Evolutionary conservation across 2,329 filamentous ascomycete genomes (phyloP), one percentile per base, ranked within the genome.

Genomic region (Arachnomyces sp.): DNA sequence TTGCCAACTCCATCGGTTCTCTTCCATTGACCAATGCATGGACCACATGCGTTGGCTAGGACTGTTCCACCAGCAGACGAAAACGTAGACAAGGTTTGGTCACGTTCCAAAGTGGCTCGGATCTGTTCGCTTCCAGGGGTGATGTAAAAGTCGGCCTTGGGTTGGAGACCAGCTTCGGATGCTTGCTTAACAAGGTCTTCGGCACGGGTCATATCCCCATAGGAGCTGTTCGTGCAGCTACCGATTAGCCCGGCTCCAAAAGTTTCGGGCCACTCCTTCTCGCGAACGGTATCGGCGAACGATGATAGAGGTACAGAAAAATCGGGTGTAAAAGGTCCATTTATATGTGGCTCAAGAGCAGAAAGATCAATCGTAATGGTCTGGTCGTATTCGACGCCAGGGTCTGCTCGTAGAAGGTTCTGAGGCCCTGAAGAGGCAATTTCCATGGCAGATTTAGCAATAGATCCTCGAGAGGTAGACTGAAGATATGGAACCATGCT

Each of bases 181-280:
- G 92, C 92, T 63, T 95, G 89, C 64, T 90, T 89, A 43, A 96
- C 86, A 42, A 98, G 78, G 57, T 88, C 80, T 67, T 95, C 90
- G 11, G 89, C 86, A 46, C 90, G 83, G 28, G 89, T 93, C 92
- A 98, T 98, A 61, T 98, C 92, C 67, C 95, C 84, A 63, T 96
- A 98, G 2, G 92, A 96, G 63, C 86, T 94, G 75, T 98, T 98
- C 37, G 92, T 98, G 73, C 92, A 98, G 69, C 88, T 95, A 45
- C 92, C 92, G 59, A 98, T 98, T 40, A 98, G 75, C 38, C 89
- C 89, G 17, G 92, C 90, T 9, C 88, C 92, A 46, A 98, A 83
- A 47, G 82, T 87, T 59, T 86, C 78, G 2, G 92, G 92, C 92
- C 92, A 98, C 37, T 84, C 71, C 63, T 95, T 87, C 53, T 83